A percentile compares a stretch with the other conserved stretches of the same genome.
Evolutionary conservation across 2,329 filamentous ascomycete genomes (phyloP).

Genomic region (Harringtonia aguacate): DNA sequence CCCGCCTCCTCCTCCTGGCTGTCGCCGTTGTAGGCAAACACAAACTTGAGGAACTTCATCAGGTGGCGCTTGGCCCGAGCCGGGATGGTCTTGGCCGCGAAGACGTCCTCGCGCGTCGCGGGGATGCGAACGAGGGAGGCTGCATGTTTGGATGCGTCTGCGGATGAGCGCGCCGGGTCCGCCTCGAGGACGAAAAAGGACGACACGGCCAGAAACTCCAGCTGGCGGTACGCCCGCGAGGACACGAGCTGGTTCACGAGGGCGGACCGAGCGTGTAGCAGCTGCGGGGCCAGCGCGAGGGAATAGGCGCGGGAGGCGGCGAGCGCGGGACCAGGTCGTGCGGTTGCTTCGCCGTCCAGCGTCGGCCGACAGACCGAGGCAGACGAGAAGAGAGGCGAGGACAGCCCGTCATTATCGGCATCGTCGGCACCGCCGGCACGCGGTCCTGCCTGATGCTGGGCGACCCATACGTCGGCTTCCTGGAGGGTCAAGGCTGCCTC

Average conservation of each 20-base stretch:
- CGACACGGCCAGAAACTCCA: conserved; percentile 89
- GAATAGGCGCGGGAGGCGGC: conserved; percentile 66
- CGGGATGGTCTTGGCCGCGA: conserved; percentile 65
- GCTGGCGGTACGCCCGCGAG: conserved; percentile 75
- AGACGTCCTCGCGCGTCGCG: conserved; percentile 84
- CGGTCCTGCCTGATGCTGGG: conserved; percentile 17
- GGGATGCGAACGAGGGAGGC: conserved; percentile 58
- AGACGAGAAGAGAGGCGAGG: conserved; percentile 24
- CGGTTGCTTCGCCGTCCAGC: neutral
- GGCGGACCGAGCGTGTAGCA: conserved; percentile 74
- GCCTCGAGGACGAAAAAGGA: conserved; percentile 73
- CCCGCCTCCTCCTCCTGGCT: conserved; percentile 17
- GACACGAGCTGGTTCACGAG: conserved; percentile 76
- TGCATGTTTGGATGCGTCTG: neutral
- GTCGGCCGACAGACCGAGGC: conserved; percentile 25
- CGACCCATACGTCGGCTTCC: conserved; percentile 68
- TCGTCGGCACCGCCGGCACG: too few relatives aligned
- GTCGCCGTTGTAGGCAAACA: conserved; percentile 47
- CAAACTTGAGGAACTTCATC: conserved; percentile 91
- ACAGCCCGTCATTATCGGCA: neutral
- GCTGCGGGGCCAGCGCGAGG: conserved; percentile 71
- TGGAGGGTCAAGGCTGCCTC: conserved; percentile 79
- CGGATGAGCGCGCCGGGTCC: conserved; percentile 1
- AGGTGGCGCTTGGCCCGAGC: conserved; percentile 72
- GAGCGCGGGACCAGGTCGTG: conserved; percentile 23